A percentile compares a stretch with the other conserved stretches of the same genome.
These are phyloP conservation scores for Paraurostyla sp. DNA, from an alignment of 73 alveolate species.

Conservation along the genomic window DNA sequence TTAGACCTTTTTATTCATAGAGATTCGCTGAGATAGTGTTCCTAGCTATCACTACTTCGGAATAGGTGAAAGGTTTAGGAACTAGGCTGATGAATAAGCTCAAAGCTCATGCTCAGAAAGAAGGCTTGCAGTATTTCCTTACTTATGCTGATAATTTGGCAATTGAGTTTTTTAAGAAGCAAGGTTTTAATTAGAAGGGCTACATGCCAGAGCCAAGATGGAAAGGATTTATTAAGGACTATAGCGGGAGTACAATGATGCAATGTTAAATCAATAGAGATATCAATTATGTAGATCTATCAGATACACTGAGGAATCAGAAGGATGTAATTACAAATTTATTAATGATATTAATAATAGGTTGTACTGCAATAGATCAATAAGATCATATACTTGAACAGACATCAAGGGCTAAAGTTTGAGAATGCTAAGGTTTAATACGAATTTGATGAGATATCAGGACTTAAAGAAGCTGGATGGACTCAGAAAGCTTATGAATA, in stretches of 20 bases:
- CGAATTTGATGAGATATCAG: constrained; percentile 84
- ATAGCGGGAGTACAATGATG: constrained; percentile 97
- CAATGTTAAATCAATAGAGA: constrained; percentile 87
- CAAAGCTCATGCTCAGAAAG: constrained; percentile 88
- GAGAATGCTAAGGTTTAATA: constrained; percentile 12
- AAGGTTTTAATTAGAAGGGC: constrained; percentile 93
- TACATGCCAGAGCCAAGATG: constrained; percentile 88
- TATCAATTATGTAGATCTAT: constrained; percentile 85
- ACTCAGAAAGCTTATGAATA: constrained; percentile 81
- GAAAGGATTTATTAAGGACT: constrained; percentile 97
- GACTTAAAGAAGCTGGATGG: constrained; percentile 93
- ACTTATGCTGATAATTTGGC: constrained; percentile 99
- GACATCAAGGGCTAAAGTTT: constrained; percentile 66
- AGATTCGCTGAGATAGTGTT: constrained; percentile 97
- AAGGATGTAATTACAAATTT: constrained; percentile 70
- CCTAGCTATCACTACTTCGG: constrained; percentile 92
- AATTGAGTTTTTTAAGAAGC: constrained; percentile 92
- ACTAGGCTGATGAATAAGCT: constrained; percentile 97
- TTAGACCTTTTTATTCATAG: constrained; percentile 85
- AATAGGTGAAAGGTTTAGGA: constrained; percentile 96
- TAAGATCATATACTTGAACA: constrained; percentile 61
- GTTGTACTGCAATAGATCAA: constrained; percentile 65
- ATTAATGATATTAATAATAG: constrained; percentile 10
- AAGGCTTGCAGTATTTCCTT: constrained; percentile 91
- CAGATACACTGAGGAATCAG: constrained; percentile 81